Evolutionary conservation across 2,329 filamentous ascomycete genomes (phyloP), one percentile per base, ranked within the genome.

Genomic region (Arthrobotrys musiformis): DNA sequence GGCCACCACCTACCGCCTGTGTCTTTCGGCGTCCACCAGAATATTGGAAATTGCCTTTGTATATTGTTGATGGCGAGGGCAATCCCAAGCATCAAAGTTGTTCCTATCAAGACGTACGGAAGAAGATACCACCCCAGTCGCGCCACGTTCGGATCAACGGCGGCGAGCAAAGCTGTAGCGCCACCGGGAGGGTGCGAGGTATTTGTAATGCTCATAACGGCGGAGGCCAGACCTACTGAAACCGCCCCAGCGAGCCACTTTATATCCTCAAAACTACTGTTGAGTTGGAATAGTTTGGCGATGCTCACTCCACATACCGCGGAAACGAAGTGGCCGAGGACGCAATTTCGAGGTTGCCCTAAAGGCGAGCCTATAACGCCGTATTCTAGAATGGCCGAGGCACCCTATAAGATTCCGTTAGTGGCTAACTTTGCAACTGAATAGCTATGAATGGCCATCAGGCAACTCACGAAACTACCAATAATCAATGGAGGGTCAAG

Each of bases 121-220:
- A 93, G 82, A 11, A 92, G 83, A 75, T 86, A 88, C 92, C 91
- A 93, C n/a, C 91, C 90, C 9, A 93, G 82, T 0, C 81, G 79
- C 8, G 86, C 84, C 0, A 89, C 84, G 0, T 85, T 84, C 1
- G 86, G 84, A 72, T 90, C 88, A 0, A 89, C 85, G 0, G 91
- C 89, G 0, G 90, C 90, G 26, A 93, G 84, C 0, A 94, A 83
- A 0, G 90, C 91, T 0, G 91, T 93, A 7, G 91, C 91, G 3
- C 92, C 91, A 0, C 90, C 91, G 0, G 91, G 92, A 0, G 91
- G 91, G 79, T 93, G 90, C 0, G 92, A 86, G 0, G 91, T 93
- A 63, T 90, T 90, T 1, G 91, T 93, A 22, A 92, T 80, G 0
- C 86, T 86, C 91, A 93, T 93, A 69, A 89, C 72, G 0, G 87